Base-by-base conservation (phyloP, 768 basidiomycete genomes). In the Psilocybe cyanescens region DNA sequence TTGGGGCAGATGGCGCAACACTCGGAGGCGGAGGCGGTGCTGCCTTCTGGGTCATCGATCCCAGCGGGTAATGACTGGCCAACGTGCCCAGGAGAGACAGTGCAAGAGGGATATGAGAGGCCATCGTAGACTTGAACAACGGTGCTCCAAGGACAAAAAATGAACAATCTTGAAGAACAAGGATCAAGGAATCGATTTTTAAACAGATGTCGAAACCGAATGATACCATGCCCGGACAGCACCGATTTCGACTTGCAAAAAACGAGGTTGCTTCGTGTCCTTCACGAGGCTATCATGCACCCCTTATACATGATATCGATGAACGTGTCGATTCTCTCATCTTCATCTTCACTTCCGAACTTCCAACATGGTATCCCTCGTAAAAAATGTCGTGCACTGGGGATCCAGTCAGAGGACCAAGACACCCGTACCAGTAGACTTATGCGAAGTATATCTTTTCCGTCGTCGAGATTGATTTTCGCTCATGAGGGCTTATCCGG, bases 71-170 rank as follows among this genome's bases (percentile, higher is more conserved):
- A 46, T 74, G 74, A 47, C 72, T 69, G 19, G 78, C 78, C 55
- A 81, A 50, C 7, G 69, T 67, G 41, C 69, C 71, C 46, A 83
- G 72, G 47, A 83, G 69, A 31, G 81, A 81, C 45, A 83, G 67
- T 19, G 81, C 80, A 53, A 80, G 68, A 17, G 81, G 79, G 62
- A 83, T 77, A 67, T 77, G 73, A 47, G 79, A 77, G 41, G 81
- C 71, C 79, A 83, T 81, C 39, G 53, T 58, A 61, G 55, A 31
- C 46, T 46, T 44, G 48, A 33, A 45, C 30, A 29, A 56, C 50
- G 33, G 37, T 53, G 30, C 28, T 14, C 47, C 56, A 54, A 44
- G 44, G 62, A 55, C 39, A 24, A 54, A 62, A 60, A 46, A 58
- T 37, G 55, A 8, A 31, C 37, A 61, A 65, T 59, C 55, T 60